Percentiles rank a stretch among this genome's conserved stretches.
Conservation (phyloP, 176 grass and related monocot species). For the Carex cristatella region DNA sequence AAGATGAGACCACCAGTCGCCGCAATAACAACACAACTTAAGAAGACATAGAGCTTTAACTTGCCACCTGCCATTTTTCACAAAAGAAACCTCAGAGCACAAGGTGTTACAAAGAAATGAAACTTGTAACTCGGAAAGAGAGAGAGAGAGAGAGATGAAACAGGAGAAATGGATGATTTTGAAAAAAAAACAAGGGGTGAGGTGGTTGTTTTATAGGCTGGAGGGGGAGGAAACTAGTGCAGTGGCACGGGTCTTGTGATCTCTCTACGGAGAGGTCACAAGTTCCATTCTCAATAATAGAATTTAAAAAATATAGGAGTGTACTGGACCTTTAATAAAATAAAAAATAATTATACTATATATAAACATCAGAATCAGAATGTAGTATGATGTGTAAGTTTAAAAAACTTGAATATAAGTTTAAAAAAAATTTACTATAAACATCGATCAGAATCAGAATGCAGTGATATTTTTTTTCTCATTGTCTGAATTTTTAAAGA, state of each 20-base stretch:
- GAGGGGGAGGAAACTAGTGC: no score
- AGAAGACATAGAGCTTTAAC: conserved; percentile 77
- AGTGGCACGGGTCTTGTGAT: no score
- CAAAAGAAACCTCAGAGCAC: not conserved
- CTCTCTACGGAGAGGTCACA: no score
- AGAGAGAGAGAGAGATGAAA: not conserved
- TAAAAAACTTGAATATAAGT: not conserved
- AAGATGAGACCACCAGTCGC: conserved; percentile 95
- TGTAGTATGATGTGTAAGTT: not conserved
- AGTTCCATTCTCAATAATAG: no score
- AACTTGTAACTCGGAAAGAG: not conserved
- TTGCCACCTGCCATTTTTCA: conserved; percentile 75
- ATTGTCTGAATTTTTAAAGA: no score
- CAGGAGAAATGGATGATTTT: not conserved
- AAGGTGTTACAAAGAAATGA: not conserved
- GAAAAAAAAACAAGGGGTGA: not conserved
- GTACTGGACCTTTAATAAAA: no score
- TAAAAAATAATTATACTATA: not conserved
- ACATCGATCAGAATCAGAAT: no score
- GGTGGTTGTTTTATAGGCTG: conserved; percentile 21
- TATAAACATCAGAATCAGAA: not conserved
- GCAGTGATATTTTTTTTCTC: not conserved
- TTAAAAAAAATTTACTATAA: no score
- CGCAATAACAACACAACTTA: conserved; percentile 81
- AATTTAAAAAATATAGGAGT: no score